These are phyloP conservation scores for Triticum monococcum DNA, from an alignment of 176 grass and related monocot genomes.

Conservation along the genomic window DNA sequence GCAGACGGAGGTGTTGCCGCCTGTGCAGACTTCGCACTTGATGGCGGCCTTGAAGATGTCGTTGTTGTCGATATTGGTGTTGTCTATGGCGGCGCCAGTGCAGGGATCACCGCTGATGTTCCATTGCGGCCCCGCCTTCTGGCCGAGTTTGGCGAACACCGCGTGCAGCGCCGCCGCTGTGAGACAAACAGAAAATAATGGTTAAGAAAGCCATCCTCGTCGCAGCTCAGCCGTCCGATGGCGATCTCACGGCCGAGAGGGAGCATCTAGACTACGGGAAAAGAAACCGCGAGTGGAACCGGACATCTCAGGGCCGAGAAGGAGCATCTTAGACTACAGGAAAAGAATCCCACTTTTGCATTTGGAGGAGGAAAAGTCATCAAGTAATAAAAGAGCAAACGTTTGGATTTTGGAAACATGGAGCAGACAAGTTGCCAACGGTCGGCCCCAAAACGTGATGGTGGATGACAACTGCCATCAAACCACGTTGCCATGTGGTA, in stretches of 20 bases:
- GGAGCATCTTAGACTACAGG: neutral
- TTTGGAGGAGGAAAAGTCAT: too few relatives aligned
- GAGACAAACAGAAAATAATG: neutral
- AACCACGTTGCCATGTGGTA: too few relatives aligned
- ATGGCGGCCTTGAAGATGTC: constrained; percentile 36
- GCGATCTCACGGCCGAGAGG: neutral
- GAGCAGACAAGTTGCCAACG: too few relatives aligned
- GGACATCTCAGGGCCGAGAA: neutral
- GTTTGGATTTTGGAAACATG: too few relatives aligned
- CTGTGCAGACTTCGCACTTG: constrained; percentile 55
- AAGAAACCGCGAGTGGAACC: neutral
- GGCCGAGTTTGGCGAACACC: constrained; percentile 50
- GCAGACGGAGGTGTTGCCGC: constrained; percentile 51
- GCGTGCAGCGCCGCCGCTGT: constrained; percentile 46
- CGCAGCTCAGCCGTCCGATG: neutral
- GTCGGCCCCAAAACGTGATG: too few relatives aligned
- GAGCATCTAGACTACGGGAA: neutral
- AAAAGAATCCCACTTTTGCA: neutral
- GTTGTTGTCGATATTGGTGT: constrained; percentile 27
- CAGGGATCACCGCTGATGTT: constrained; percentile 90
- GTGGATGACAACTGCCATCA: too few relatives aligned
- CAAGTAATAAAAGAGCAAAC: too few relatives aligned
- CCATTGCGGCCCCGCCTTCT: constrained; percentile 46
- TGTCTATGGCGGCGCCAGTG: constrained; percentile 63
- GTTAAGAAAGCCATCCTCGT: neutral